phyloP scores from a whole-genome alignment of 768 basidiomycete genomes.

The Tubosaeta brunneosetosa region DNA sequence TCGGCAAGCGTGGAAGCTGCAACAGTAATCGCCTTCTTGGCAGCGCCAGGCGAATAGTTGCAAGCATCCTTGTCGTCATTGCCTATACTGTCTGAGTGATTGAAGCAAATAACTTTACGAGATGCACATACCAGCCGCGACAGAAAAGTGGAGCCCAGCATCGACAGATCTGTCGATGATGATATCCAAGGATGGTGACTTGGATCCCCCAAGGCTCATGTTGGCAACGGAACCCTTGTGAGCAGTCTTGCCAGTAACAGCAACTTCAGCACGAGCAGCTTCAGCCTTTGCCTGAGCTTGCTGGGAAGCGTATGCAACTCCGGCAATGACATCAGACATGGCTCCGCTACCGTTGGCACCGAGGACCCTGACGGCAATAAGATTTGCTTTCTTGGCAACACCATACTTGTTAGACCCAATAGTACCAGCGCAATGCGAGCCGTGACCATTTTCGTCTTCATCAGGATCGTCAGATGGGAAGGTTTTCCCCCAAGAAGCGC shows the following conservation, averaged over 20 bases:
- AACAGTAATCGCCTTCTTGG: conserved; percentile 89
- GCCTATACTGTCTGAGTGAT: conserved; percentile 34
- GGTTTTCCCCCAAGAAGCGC: conserved; percentile 91
- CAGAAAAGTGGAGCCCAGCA: conserved; percentile 88
- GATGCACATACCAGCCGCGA: conserved; percentile 77
- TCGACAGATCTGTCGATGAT: conserved; percentile 84
- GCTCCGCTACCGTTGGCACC: conserved; percentile 92
- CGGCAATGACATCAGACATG: conserved; percentile 91
- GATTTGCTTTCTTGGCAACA: conserved; percentile 89
- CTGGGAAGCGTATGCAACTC: conserved; percentile 75
- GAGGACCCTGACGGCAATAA: conserved; percentile 89
- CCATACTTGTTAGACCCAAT: conserved; percentile 93
- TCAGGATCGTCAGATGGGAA: conserved; percentile 81
- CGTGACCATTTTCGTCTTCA: conserved; percentile 93
- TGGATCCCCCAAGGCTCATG: conserved; percentile 97
- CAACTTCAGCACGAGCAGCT: conserved; percentile 62
- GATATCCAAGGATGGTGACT: conserved; percentile 77
- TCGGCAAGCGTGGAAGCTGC: conserved; percentile 84
- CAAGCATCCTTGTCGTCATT: conserved; percentile 90
- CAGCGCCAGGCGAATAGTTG: conserved; percentile 85
- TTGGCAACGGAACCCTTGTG: conserved; percentile 96
- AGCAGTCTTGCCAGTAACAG: conserved; percentile 66
- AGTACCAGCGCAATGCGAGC: conserved; percentile 92
- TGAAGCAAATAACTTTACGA: not conserved
- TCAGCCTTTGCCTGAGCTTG: conserved; percentile 49